A percentile compares a stretch with the other conserved stretches of the same genome.
phyloP scores from a whole-genome alignment of 768 basidiomycete genomes.

The Kwoniella newhampshirensis region DNA sequence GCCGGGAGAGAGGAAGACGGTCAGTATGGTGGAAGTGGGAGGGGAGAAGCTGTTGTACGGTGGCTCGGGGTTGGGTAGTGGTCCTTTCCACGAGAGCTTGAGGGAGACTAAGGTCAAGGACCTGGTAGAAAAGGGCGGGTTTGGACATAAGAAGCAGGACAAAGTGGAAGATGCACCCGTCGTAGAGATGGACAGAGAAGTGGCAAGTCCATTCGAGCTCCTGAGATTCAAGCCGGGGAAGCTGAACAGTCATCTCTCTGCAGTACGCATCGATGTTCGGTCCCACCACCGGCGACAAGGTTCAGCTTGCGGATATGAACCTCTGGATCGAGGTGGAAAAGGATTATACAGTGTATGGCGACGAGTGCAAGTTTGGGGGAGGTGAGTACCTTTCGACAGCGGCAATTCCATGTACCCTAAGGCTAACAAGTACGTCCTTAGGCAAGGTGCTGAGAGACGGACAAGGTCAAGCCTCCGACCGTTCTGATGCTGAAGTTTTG shows the following conservation, averaged over 20 bases:
- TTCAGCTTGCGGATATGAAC: conserved; percentile 81
- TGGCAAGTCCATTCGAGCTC: conserved; percentile 33
- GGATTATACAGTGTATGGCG: conserved; percentile 86
- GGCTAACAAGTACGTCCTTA: conserved; percentile 59
- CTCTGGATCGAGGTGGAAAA: conserved; percentile 91
- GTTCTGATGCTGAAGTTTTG: conserved; percentile 66
- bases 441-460: conserved; percentile 94
- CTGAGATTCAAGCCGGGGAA: no score
- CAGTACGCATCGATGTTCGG: conserved; percentile 90
- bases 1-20: conserved; percentile 82
- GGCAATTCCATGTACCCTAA: conserved; percentile 98
- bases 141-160: conserved; percentile 62
- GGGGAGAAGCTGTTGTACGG: conserved; percentile 73
- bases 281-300: conserved; percentile 84
- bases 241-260: no score
- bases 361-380: conserved; percentile 97
- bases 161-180: conserved; percentile 59
- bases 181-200: conserved; percentile 55
- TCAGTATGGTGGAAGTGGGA: conserved; percentile 74
- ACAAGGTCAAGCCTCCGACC: conserved; percentile 86
- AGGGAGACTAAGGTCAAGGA: conserved; percentile 24
- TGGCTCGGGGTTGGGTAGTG: conserved; percentile 69
- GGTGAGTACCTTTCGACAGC: conserved; percentile 72
- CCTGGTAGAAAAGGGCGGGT: conserved; percentile 62
- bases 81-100: conserved; percentile 55